Evolutionary conservation across 495 filamentous ascomycete species (phyloP).

Genomic region (Penicillium tannophilum): DNA sequence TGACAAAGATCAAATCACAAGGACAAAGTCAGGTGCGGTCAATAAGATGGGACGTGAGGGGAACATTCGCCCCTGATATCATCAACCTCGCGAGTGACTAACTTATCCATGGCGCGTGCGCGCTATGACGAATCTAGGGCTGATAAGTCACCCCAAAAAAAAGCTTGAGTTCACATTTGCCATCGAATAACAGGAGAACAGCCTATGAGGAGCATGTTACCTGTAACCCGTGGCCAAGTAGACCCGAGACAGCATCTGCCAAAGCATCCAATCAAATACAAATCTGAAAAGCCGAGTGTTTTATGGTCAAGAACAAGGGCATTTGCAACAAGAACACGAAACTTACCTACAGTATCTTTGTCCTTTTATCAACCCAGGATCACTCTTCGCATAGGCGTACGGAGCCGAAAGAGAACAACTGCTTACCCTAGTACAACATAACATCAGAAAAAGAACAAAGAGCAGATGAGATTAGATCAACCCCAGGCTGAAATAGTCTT

Average conservation of each 20-base stretch:
- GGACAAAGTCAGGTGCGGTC: background rate
- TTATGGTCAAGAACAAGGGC: background rate
- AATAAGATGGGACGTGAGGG: background rate
- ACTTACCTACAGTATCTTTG: background rate
- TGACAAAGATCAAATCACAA: background rate
- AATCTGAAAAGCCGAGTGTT: background rate
- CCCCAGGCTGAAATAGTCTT: background rate
- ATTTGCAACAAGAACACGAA: background rate
- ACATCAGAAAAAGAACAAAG: background rate
- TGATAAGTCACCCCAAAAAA: background rate
- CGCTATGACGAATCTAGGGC: background rate
- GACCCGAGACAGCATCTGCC: background rate
- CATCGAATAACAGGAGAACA: background rate
- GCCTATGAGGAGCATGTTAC: background rate
- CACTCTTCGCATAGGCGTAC: background rate
- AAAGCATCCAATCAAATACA: background rate
- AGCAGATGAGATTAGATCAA: background rate
- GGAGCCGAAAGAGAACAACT: background rate
- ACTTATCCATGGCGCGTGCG: background rate
- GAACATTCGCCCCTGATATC: constrained; percentile 9
- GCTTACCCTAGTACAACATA: background rate
- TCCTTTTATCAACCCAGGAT: background rate
- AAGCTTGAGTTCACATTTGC: background rate
- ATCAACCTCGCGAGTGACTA: background rate
- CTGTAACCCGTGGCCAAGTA: background rate